phyloP scores from a whole-genome alignment of 768 basidiomycete genomes.

The Phylloporus sp. region DNA sequence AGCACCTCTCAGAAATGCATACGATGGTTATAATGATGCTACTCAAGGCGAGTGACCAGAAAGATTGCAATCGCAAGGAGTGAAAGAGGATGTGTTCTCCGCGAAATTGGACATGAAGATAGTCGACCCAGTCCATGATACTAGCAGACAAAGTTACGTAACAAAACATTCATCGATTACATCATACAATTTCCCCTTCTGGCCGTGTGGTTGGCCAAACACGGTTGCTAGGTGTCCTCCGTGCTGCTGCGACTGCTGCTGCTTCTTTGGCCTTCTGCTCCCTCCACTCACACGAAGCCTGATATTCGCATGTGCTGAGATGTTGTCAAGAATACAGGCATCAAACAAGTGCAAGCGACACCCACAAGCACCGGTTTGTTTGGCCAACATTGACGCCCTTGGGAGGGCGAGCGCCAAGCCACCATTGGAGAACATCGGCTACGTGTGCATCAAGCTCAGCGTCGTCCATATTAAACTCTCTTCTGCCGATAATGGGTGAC shows the following conservation, averaged over 20 bases:
- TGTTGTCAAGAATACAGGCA: not conserved
- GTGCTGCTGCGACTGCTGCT: not conserved
- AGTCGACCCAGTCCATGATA: constrained; percentile 44
- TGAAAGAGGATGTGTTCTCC: constrained; percentile 47
- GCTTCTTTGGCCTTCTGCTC: constrained; percentile 43
- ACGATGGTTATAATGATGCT: constrained; percentile 41
- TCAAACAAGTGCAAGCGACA: constrained; percentile 10
- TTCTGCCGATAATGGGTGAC: constrained; percentile 60
- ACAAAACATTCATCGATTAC: constrained; percentile 28
- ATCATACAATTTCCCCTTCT: constrained; percentile 1
- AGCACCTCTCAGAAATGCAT: constrained; percentile 58
- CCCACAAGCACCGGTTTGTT: constrained; percentile 65
- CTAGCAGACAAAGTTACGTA: not conserved
- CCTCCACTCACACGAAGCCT: constrained; percentile 77
- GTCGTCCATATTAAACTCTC: constrained; percentile 54
- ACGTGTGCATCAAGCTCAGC: constrained; percentile 52
- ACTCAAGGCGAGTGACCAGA: constrained; percentile 46
- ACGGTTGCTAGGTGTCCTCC: not conserved
- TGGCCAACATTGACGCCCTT: constrained; percentile 64
- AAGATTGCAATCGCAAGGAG: constrained; percentile 43
- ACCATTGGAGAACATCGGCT: constrained; percentile 59
- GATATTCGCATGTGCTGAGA: constrained; percentile 68
- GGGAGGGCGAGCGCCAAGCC: constrained; percentile 67
- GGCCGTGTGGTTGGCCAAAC: not conserved
- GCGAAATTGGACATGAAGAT: constrained; percentile 38